Conservation (phyloP, 108 stramenopile genomes). For the Chaetoceros muelleri region DNA sequence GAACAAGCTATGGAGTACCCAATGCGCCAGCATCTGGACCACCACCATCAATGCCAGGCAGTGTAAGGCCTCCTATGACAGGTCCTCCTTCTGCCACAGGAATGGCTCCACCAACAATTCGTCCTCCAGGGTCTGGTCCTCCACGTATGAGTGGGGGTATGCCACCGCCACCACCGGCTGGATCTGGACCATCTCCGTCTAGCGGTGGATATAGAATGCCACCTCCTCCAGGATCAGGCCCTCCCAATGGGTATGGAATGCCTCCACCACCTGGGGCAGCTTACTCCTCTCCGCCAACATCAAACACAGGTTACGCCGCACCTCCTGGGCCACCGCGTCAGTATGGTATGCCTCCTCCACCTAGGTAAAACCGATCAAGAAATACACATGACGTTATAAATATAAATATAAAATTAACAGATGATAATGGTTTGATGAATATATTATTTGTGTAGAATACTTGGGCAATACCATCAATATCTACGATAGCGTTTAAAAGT, state of each 20-base stretch:
- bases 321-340: conserved; percentile 1
- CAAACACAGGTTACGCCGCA: conserved; percentile 14
- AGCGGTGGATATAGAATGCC: conserved; percentile 9
- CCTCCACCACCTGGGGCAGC: conserved; percentile 4
- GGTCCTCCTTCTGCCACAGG: no score
- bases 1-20: no score
- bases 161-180: conserved; percentile 9
- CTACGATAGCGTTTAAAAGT: no score
- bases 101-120: no score
- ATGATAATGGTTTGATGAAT: no score
- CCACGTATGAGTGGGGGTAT: conserved; percentile 4
- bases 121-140: conserved; percentile 2
- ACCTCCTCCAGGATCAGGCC: conserved; percentile 13
- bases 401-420: no score
- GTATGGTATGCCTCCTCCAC: conserved; percentile 22
- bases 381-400: no score
- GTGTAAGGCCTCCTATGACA: not conserved
- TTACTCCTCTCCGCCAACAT: conserved; percentile 5
- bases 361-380: no score
- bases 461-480: no score
- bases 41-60: not conserved
- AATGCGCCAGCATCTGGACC: conserved; percentile 1
- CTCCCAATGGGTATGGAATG: conserved; percentile 1
- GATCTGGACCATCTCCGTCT: conserved; percentile 3
- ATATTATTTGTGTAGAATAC: no score